Base-by-base conservation (phyloP, 116 monocot genomes). In the Thalassia testudinum region DNA sequence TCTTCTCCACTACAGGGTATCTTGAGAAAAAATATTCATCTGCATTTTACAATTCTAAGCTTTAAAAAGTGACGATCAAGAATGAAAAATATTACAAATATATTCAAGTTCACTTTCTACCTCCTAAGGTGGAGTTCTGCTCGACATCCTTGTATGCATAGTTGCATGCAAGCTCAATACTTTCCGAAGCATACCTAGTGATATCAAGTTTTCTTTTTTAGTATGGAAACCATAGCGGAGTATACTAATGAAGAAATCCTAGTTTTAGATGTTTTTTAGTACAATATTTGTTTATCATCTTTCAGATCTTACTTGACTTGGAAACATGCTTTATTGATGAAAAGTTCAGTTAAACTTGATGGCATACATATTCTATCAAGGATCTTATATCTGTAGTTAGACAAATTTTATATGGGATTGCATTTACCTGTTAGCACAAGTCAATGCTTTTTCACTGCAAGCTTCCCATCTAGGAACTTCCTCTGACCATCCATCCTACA, bases 61-160 rank as follows among this genome's bases (percentile, higher is more conserved):
- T 5, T 34, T 34, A 34, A 34, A 10, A 34, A 34, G 30, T 34
- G 30, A 34, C n/a, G n/a, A 34, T 34, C 30, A 34, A 34, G 3
- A 10, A 34, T 34, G 10, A n/a, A 3, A 34, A 34, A 5, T 10
- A 34, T 5, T 5, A 34, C 6, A 34, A 34, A 3, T 34, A 3
- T 34, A 34, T 5, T 34, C 30, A 34, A 34, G 30, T 34, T 34
- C 30, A 34, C 6, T 34, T n/a, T 34, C 30, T 78, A 84, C 90
- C 90, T 52, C 18, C 65, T 53, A 90, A 58, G 3, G 66, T 78
- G 12, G 64, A 26, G 63, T 68, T 60, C 38, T 84, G 77, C 24
- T 77, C 70, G 0, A 75, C 90, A 66, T 75, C 90, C 55, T 90
- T 73, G 58, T 90, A 90, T 37, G 90, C 90, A 54, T 82, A 87